Evolutionary conservation across 208 protist genomes (phyloP).

Genomic region (Leishmania turanica): DNA sequence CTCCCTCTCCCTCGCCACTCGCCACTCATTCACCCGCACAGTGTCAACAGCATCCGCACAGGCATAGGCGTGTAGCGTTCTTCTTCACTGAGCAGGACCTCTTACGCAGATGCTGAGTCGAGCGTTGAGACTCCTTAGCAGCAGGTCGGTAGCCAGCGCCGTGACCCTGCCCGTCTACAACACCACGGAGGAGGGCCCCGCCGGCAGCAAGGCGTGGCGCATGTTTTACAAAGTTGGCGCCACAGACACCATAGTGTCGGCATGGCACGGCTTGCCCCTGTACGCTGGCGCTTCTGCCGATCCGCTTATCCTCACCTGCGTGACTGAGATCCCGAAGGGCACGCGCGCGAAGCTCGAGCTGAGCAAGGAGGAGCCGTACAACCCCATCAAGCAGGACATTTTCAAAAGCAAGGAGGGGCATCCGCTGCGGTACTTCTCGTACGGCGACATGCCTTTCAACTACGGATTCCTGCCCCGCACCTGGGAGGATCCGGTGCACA

Average conservation of each 20-base stretch:
- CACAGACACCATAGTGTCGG: constrained; percentile 30
- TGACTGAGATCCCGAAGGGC: constrained; percentile 89
- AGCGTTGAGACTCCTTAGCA: constrained; percentile 2
- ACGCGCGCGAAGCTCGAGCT: constrained; percentile 95
- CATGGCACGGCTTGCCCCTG: constrained; percentile 78
- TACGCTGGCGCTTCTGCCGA: constrained; percentile 28
- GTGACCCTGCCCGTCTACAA: constrained; percentile 20
- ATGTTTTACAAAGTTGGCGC: constrained; percentile 44
- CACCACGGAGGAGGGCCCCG: constrained; percentile 13
- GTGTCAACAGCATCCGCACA: background rate
- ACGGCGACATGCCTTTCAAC: constrained; percentile 94
- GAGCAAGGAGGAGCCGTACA: constrained; percentile 82
- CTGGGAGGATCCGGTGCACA: constrained; percentile 81
- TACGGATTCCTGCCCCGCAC: constrained; percentile 96
- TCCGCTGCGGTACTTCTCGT: constrained; percentile 82
- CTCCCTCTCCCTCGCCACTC: background rate
- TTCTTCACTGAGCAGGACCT: background rate
- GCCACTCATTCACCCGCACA: background rate
- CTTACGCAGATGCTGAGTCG: constrained; percentile 17
- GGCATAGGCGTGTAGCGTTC: background rate
- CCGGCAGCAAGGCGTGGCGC: constrained; percentile 58
- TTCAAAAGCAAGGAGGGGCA: constrained; percentile 50
- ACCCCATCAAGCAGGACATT: constrained; percentile 94
- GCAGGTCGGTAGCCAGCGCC: background rate
- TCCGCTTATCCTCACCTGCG: constrained; percentile 56